Evolutionary conservation across 768 basidiomycete genomes (phyloP).

Genomic region (Cystofilobasidium ferigula): DNA sequence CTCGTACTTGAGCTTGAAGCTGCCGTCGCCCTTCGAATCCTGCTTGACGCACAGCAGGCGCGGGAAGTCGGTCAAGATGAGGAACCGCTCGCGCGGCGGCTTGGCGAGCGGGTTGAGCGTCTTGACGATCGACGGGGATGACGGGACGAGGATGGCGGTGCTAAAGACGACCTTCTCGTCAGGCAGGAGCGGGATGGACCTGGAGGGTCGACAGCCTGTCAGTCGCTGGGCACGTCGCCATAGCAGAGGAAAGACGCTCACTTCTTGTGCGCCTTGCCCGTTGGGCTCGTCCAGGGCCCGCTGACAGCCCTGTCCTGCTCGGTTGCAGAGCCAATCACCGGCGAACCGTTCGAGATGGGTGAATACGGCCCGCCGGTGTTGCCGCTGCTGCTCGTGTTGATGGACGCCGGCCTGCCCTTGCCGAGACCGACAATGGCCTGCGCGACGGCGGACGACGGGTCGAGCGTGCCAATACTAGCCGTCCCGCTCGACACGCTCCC

Average conservation of each 20-base stretch:
- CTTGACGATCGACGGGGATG: conserved; percentile 14
- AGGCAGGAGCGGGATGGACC: conserved; percentile 19
- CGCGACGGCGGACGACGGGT: conserved; percentile 8
- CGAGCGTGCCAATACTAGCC: conserved; percentile 13
- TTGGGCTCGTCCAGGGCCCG: conserved; percentile 23
- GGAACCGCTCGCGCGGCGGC: conserved; percentile 15
- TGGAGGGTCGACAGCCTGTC: background rate
- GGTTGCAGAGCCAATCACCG: background rate
- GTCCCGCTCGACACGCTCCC: conserved; percentile 24
- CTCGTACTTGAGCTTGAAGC: conserved; percentile 24
- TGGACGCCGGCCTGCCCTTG: conserved; percentile 3
- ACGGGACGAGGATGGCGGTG: conserved; percentile 17
- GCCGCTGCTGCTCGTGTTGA: conserved; percentile 7
- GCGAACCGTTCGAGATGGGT: background rate
- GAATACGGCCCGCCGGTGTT: background rate
- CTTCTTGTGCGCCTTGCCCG: conserved; percentile 6
- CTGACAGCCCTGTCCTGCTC: conserved; percentile 15
- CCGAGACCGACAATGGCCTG: conserved; percentile 3
- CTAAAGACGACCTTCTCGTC: conserved; percentile 20
- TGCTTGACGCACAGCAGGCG: conserved; percentile 24
- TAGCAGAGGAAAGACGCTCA: background rate
- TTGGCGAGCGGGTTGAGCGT: conserved; percentile 15
- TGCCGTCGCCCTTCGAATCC: conserved; percentile 17
- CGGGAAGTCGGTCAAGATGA: conserved; percentile 26
- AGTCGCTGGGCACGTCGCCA: background rate